Evolutionary conservation across 306 rosid genomes (phyloP), one percentile per base, ranked within the genome.

Genomic region (Dalbergia cochinchinensis): DNA sequence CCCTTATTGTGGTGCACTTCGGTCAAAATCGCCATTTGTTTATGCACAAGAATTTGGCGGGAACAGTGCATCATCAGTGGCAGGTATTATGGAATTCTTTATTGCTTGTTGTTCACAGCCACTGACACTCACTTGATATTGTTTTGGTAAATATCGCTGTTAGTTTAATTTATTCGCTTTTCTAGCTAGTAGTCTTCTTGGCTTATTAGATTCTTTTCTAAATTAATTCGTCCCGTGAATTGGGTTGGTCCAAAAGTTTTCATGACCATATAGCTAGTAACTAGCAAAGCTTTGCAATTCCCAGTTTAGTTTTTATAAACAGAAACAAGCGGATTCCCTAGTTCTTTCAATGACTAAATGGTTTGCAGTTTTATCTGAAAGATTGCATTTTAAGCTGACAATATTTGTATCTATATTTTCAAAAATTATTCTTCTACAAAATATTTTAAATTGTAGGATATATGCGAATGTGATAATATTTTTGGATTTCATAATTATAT

Each of bases 1-100:
- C 85, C 94, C 91, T 85, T 84, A 74, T 84, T 73, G 94, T 59
- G 90, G 93, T 80, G 89, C 96, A 92, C 10, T 33, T 86, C 68
- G 83, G 97, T 92, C 98, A 94, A 94, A 84, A 73, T 79, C 79
- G 58, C 64, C 77, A 76, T 78, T 84, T 86, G 61, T 86, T 86
- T 80, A 80, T 84, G 73, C 14, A 16, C 82, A 85, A 83, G 80
- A 83, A 85, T 88, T 90, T 91, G 86, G 88, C 83, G 77, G 86
- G 76, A 82, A 84, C 71, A 66, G 74, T 69, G 85, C 87, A 75
- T 79, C 86, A 90, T 81, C 82, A 65, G 45, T 76, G 57, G 4
- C 78, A 77, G 82, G 65, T 66, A 48, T 72, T 50, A 50, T 34
- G 2, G 11, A 59, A 34, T 79, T 47, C 9, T 59, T 77, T 77